A percentile compares a stretch with the other conserved stretches of the same genome.
Evolutionary conservation across 495 filamentous ascomycete species (phyloP).

Genomic region (Podospora appendiculata): DNA sequence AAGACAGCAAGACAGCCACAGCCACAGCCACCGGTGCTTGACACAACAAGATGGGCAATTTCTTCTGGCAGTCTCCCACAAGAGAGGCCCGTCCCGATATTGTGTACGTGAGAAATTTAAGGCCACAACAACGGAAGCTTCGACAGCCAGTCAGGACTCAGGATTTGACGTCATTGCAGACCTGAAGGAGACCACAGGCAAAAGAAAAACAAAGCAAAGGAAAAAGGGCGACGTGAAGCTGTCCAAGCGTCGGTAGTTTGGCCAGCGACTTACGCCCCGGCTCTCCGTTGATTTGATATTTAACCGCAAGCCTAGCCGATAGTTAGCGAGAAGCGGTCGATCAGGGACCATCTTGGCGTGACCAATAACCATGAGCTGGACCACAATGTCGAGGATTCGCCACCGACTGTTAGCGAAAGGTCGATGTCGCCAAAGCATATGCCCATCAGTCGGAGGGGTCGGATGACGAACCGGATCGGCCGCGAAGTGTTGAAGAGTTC

Average conservation of each 20-base stretch:
- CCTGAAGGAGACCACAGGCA: neutral
- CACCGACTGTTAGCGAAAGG: neutral
- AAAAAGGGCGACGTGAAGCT: slow-evolving; percentile 3
- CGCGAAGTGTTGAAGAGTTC: slow-evolving; percentile 1
- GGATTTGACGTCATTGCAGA: slow-evolving; percentile 3
- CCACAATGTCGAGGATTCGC: neutral
- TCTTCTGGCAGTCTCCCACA: too few species aligned
- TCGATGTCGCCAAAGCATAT: neutral
- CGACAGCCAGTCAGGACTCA: neutral
- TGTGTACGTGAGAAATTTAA: neutral
- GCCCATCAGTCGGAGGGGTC: neutral
- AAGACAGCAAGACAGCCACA: neutral
- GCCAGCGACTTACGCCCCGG: slow-evolving; percentile 18
- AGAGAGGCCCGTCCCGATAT: too few species aligned
- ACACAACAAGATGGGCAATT: too few species aligned
- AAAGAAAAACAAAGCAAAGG: neutral
- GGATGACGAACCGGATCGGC: slow-evolving; percentile 1
- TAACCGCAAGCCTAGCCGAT: slow-evolving; percentile 16
- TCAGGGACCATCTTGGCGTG: slow-evolving; percentile 6
- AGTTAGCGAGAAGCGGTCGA: slow-evolving; percentile 1
- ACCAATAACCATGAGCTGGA: slow-evolving; percentile 1
- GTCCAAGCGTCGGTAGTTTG: neutral
- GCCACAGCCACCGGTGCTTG: too few species aligned
- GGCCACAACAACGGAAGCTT: neutral
- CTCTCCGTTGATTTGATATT: slow-evolving; percentile 17